Conservation (phyloP, 441 rosid genomes). For the Manihot esculenta region DNA sequence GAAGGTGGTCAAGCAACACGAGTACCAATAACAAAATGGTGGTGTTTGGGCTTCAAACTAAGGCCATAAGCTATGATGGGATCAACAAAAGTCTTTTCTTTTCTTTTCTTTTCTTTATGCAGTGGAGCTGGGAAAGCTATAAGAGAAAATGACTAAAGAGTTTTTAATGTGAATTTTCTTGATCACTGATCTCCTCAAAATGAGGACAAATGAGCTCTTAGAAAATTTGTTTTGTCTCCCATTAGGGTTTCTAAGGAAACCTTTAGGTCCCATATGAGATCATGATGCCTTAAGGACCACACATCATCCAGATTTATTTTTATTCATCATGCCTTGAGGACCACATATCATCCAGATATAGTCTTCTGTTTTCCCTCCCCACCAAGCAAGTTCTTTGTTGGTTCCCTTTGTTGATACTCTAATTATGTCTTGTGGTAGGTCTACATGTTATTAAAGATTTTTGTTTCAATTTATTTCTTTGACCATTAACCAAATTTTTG, state of each 20-base stretch:
- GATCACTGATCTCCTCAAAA: constrained; percentile 33
- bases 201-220: constrained; percentile 35
- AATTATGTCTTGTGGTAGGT: constrained; percentile 21
- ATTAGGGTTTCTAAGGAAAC: constrained; percentile 33
- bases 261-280: constrained; percentile 34
- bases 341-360: constrained; percentile 28
- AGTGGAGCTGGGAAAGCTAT: no score
- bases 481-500: not conserved
- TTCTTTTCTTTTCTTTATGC: no score
- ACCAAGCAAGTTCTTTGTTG: constrained; percentile 20
- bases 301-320: constrained; percentile 16
- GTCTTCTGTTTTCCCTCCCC: constrained; percentile 26
- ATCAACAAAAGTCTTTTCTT: constrained; percentile 24
- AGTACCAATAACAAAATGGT: not conserved
- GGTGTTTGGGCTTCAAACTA: constrained; percentile 14
- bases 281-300: constrained; percentile 42
- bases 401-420: constrained; percentile 26
- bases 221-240: constrained; percentile 42
- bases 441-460: not conserved
- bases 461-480: not conserved
- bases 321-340: constrained; percentile 34
- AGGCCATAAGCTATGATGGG: constrained; percentile 34
- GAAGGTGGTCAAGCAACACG: constrained; percentile 21
- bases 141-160: no score
- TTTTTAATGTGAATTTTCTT: no score